Evolutionary conservation across 768 basidiomycete genomes (phyloP), one percentile per base, ranked within the genome.

Genomic region (Suillus alpinus): DNA sequence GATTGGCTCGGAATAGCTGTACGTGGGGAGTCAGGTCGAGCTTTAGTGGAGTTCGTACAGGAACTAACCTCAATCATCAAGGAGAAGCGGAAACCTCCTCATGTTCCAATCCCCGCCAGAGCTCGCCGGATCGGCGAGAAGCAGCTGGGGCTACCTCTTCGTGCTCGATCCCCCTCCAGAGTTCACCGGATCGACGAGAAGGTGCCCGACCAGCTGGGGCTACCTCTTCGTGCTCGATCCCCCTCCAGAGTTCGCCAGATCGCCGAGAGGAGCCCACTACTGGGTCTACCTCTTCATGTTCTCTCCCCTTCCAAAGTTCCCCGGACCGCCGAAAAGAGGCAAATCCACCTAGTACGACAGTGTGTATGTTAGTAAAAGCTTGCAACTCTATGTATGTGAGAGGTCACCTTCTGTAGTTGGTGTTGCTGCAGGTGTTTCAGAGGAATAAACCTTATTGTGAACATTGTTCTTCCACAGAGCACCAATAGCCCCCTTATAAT

Each of bases 401-500:
- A 39, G 5, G 10, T 55, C 10, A 55, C 53, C 53, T 55, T 26
- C 36, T 29, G 37, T 18, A 12, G 9, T 55, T 5, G 23, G 9
- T 23, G 14, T 14, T 23, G 23, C 20, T 2, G 34, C 34, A 16
- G 52, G n/a, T 23, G 34, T 20, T 26, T 53, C 34, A 16, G 52
- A 29, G 12, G 64, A 68, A 49, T 53, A 44, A 41, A 62, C 63
- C 32, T 65, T 59, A 46, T 71, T 46, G 46, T 71, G 69, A 55
- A 72, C 59, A 20, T 62, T 60, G 41, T 60, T 56, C 67, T 63
- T 71, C 36, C 59, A 60, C 46, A 69, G 37, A 31, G 64, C 62
- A 1, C 65, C 69, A 7, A 14, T 31, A 10, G 46, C 63, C 14
- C 20, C 34, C 2, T 23, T 36, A 36, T 6, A 3, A 7, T 16